Conservation (phyloP, 495 filamentous ascomycete genomes). For the Xylaria flabelliformis region DNA sequence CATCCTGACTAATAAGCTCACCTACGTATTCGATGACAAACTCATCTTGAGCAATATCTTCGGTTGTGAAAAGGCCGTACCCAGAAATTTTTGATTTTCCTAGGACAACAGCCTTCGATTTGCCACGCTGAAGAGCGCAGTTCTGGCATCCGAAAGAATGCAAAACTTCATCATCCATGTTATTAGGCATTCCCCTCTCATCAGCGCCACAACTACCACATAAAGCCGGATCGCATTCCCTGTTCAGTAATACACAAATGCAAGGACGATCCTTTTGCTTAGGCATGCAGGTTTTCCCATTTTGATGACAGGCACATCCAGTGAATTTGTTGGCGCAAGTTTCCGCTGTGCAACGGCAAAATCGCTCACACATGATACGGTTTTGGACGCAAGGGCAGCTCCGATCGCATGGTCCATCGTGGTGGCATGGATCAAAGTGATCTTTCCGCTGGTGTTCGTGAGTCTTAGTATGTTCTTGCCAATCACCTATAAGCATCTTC, state of each 20-base stretch:
- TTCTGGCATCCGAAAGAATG: conserved; percentile 64
- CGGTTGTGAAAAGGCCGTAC: conserved; percentile 69
- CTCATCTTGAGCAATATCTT: conserved; percentile 63
- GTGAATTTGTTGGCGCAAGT: conserved; percentile 68
- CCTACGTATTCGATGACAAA: conserved; percentile 77
- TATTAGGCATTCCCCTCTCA: conserved; percentile 66
- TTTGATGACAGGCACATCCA: conserved; percentile 66
- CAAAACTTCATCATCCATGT: conserved; percentile 59
- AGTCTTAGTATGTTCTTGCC: conserved; percentile 53
- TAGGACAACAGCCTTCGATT: conserved; percentile 63
- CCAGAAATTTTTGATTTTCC: conserved; percentile 69
- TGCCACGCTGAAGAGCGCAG: conserved; percentile 64
- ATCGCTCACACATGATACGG: conserved; percentile 69
- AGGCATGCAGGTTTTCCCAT: conserved; percentile 57
- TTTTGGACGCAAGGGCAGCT: conserved; percentile 60
- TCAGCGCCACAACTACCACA: conserved; percentile 69
- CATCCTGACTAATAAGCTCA: conserved; percentile 68
- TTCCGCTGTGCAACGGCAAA: conserved; percentile 64
- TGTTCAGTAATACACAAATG: conserved; percentile 63
- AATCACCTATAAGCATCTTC: conserved; percentile 54
- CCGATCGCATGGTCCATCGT: conserved; percentile 56
- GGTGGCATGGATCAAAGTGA: conserved; percentile 50
- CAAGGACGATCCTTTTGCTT: conserved; percentile 60
- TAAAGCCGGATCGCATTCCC: conserved; percentile 75
- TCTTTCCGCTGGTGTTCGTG: conserved; percentile 52